Conservation (phyloP, 2,329 filamentous ascomycete genomes). For the Colletotrichum graminicola region DNA sequence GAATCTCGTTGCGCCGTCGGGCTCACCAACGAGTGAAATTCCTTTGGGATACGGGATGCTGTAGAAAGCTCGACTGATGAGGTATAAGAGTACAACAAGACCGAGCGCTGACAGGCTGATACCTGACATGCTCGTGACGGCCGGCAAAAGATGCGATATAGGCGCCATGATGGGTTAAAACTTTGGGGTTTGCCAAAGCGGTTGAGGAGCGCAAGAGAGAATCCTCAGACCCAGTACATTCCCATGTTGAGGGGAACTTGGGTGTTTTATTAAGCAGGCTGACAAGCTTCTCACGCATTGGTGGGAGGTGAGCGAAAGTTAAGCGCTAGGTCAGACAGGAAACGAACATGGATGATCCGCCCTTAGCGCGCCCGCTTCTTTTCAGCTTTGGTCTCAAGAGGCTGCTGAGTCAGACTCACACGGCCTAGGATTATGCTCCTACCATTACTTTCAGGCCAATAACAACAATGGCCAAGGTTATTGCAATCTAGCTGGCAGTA, state of each 20-base stretch:
- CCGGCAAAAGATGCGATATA: conserved; percentile 3
- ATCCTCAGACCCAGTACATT: neutral
- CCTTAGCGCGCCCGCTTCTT: conserved; percentile 2
- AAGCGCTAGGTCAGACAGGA: neutral
- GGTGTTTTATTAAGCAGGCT: conserved; percentile 9
- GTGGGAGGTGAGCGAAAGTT: conserved; percentile 1
- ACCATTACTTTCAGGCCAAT: neutral
- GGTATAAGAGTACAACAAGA: conserved; percentile 33
- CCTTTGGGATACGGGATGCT: conserved; percentile 46
- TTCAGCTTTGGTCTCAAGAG: neutral
- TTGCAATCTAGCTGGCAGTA: neutral
- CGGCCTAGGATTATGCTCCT: neutral
- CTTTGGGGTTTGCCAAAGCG: neutral
- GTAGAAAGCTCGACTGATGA: conserved; percentile 43
- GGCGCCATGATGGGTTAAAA: conserved; percentile 16
- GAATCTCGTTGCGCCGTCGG: conserved; percentile 43
- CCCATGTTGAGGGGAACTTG: neutral
- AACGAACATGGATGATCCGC: conserved; percentile 18
- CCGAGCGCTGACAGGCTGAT: conserved; percentile 15
- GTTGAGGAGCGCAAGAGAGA: neutral
- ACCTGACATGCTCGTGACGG: conserved; percentile 16
- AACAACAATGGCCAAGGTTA: neutral
- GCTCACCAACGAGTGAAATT: conserved; percentile 48
- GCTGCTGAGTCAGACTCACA: no score
- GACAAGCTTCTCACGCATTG: neutral